A percentile compares a stretch with the other conserved stretches of the same genome.
These are phyloP conservation scores for Dentipellis sp. DNA, from an alignment of 768 basidiomycete genomes.

Conservation along the genomic window DNA sequence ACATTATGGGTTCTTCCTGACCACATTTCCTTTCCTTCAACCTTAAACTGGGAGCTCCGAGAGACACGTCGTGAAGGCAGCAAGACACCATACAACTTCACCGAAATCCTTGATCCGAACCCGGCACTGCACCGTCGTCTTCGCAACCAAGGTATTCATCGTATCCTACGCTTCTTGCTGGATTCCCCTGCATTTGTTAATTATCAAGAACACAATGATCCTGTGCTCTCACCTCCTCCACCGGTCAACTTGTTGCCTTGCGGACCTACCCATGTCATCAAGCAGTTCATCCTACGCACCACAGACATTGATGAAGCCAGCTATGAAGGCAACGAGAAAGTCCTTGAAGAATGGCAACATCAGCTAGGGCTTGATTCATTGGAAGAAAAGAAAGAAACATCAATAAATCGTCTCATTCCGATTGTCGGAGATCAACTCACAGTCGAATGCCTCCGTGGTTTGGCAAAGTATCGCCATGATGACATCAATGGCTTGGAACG, in stretches of 20 bases:
- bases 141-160: neutral
- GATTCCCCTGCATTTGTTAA: no score
- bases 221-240: conserved; percentile 11
- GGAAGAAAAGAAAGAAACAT: conserved; percentile 14
- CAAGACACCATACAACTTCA: neutral
- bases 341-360: conserved; percentile 23
- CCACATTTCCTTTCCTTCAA: no score
- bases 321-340: conserved; percentile 27
- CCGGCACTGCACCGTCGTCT: neutral
- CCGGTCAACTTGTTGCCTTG: conserved; percentile 20
- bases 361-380: conserved; percentile 19
- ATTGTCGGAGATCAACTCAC: conserved; percentile 26
- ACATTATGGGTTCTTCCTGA: no score
- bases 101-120: neutral
- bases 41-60: neutral
- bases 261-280: conserved; percentile 26
- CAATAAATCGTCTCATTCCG: neutral
- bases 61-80: neutral
- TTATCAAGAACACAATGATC: conserved; percentile 16
- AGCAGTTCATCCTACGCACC: conserved; percentile 27
- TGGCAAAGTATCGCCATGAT: conserved; percentile 5
- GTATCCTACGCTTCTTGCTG: no score
- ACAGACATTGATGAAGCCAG: conserved; percentile 29
- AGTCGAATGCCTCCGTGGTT: conserved; percentile 8
- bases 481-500: conserved; percentile 12